Conservation (phyloP, 495 filamentous ascomycete species). For the Bathelium albidoporum region DNA sequence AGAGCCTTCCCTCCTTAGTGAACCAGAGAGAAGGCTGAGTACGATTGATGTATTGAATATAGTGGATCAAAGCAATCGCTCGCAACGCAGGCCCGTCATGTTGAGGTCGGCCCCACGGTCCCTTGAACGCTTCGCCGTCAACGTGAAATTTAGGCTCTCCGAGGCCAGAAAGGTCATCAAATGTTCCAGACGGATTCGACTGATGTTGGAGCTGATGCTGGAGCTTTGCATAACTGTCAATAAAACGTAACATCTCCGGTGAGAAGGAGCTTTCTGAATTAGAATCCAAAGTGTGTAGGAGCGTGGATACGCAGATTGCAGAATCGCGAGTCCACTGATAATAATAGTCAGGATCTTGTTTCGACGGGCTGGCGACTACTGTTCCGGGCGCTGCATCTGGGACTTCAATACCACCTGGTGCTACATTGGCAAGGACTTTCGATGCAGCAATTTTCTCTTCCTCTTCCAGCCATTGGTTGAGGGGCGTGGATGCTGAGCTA, state of each 20-base stretch:
- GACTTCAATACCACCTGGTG: constrained; percentile 22
- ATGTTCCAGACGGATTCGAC: constrained; percentile 44
- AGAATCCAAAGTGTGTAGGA: constrained; percentile 24
- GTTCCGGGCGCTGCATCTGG: constrained; percentile 16
- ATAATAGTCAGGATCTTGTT: constrained; percentile 25
- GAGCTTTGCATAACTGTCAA: constrained; percentile 21
- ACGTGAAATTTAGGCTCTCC: constrained; percentile 54
- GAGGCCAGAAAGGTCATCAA: constrained; percentile 41
- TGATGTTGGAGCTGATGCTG: constrained; percentile 21
- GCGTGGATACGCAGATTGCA: constrained; percentile 24
- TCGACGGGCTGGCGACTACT: constrained; percentile 27
- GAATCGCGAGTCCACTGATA: constrained; percentile 31
- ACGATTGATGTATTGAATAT: constrained; percentile 28
- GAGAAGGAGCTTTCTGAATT: constrained; percentile 16
- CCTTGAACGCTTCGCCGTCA: constrained; percentile 43
- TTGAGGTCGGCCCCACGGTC: constrained; percentile 53
- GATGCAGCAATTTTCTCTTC: constrained; percentile 24
- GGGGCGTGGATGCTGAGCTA: not conserved
- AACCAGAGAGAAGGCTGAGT: constrained; percentile 28
- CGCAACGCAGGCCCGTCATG: constrained; percentile 49
- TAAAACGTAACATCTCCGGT: constrained; percentile 14
- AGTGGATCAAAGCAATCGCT: constrained; percentile 38
- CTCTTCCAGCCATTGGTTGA: constrained; percentile 23
- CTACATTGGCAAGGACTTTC: constrained; percentile 25
- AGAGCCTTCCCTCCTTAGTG: constrained; percentile 18